Conservation (phyloP, 495 filamentous ascomycete species). For the Pyrenopolyporus hunteri region DNA sequence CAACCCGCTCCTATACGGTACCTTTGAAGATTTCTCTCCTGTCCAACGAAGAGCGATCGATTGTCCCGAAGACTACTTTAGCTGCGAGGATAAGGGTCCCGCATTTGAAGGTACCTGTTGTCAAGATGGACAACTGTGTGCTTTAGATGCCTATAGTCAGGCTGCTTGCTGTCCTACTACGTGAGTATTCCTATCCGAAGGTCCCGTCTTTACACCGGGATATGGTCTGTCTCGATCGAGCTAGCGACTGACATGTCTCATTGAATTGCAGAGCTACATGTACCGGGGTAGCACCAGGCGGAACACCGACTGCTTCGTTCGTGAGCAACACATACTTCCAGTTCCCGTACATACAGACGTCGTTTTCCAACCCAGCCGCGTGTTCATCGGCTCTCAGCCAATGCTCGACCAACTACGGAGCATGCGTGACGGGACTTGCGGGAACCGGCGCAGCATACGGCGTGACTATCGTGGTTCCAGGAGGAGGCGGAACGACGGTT, state of each 20-base stretch:
- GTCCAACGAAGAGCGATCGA: constrained; percentile 28
- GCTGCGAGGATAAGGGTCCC: constrained; percentile 48
- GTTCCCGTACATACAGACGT: constrained; percentile 70
- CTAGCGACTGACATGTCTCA: constrained; percentile 3
- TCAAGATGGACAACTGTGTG: constrained; percentile 51
- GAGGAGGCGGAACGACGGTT: constrained; percentile 58
- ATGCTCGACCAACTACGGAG: constrained; percentile 67
- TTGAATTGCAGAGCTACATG: constrained; percentile 47
- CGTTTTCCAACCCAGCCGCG: constrained; percentile 64
- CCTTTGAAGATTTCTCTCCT: constrained; percentile 31
- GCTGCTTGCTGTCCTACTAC: constrained; percentile 55
- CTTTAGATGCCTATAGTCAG: constrained; percentile 47
- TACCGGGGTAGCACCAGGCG: constrained; percentile 50
- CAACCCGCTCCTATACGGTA: constrained; percentile 36
- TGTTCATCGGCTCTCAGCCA: constrained; percentile 71
- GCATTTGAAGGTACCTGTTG: constrained; percentile 52
- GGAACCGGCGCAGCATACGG: constrained; percentile 59
- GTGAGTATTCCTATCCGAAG: constrained; percentile 39
- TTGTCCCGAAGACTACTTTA: constrained; percentile 49
- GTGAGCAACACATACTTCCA: constrained; percentile 65
- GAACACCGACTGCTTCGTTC: constrained; percentile 51
- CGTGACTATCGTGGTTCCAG: constrained; percentile 67
- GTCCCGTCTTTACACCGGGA: neutral
- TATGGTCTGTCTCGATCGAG: neutral
- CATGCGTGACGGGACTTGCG: constrained; percentile 65